phyloP scores from a whole-genome alignment of 257 asterid species.

The Solanum bukasovii region DNA sequence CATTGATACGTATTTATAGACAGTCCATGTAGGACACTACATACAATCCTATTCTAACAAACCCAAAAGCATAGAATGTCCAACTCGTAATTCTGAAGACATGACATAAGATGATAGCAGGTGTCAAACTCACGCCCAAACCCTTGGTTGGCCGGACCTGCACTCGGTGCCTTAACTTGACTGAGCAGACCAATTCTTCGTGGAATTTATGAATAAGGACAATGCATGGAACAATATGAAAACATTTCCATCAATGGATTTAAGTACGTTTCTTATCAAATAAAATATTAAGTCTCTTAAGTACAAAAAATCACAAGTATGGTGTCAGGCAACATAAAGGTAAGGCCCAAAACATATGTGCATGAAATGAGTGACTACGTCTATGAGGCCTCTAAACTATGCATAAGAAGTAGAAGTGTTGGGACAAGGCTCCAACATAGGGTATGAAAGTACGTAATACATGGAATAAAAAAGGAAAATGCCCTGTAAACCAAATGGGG shows the following conservation, averaged over 20 bases:
- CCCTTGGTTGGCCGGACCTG: not conserved
- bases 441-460: not conserved
- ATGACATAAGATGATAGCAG: not conserved
- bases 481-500: not conserved
- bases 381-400: not conserved
- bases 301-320: not conserved
- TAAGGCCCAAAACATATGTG: not conserved
- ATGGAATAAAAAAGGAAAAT: not conserved
- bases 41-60: not conserved
- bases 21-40: not conserved
- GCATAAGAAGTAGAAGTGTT: not conserved
- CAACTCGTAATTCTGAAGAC: not conserved
- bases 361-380: not conserved
- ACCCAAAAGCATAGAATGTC: not conserved
- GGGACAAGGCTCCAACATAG: not conserved
- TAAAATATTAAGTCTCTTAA: not conserved
- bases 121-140: not conserved
- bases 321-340: not conserved
- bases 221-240: not conserved
- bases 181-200: not conserved
- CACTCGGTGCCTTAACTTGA: not conserved
- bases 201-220: not conserved
- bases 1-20: not conserved
- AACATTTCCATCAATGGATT: not conserved
- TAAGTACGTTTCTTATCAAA: not conserved